A percentile compares a stretch with the other conserved stretches of the same genome.
Conservation (phyloP, 2,329 filamentous ascomycete genomes). For the Verticillium tricorpus region DNA sequence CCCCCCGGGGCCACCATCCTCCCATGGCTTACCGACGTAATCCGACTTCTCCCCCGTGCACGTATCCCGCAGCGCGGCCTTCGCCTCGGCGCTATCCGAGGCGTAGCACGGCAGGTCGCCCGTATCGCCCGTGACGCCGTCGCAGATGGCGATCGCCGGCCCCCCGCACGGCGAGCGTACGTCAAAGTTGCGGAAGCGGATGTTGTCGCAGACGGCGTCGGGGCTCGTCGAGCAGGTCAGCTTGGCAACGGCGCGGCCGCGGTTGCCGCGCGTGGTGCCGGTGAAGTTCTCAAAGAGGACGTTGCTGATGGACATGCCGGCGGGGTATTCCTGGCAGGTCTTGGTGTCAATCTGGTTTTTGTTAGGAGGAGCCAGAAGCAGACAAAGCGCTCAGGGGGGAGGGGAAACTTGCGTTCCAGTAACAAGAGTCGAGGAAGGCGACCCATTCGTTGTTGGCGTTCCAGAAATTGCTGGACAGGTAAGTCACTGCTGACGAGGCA, state of each 20-base stretch:
- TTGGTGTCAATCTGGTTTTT: conserved; percentile 40
- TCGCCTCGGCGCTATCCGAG: conserved; percentile 25
- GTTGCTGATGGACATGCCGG: conserved; percentile 49
- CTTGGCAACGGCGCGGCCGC: conserved; percentile 46
- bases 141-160: conserved; percentile 42
- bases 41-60: conserved; percentile 15
- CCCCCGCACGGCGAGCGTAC: conserved; percentile 44
- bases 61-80: conserved; percentile 22
- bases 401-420: conserved; percentile 32
- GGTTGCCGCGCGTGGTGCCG: conserved; percentile 49
- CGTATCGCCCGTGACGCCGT: conserved; percentile 35
- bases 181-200: conserved; percentile 49
- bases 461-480: conserved; percentile 37
- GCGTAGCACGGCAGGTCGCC: conserved; percentile 26
- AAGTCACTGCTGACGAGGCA: background rate
- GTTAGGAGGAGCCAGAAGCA: background rate
- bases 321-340: conserved; percentile 54
- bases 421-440: conserved; percentile 46
- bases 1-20: background rate
- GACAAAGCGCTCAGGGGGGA: background rate
- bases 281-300: conserved; percentile 53
- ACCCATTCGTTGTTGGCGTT: conserved; percentile 58
- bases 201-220: conserved; percentile 50
- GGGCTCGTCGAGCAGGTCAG: conserved; percentile 47
- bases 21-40: background rate